A percentile compares a stretch with the other conserved stretches of the same genome.
Evolutionary conservation across 1,284 basidiomycete species (phyloP).

Genomic region (Cryptococcus wingfieldii): DNA sequence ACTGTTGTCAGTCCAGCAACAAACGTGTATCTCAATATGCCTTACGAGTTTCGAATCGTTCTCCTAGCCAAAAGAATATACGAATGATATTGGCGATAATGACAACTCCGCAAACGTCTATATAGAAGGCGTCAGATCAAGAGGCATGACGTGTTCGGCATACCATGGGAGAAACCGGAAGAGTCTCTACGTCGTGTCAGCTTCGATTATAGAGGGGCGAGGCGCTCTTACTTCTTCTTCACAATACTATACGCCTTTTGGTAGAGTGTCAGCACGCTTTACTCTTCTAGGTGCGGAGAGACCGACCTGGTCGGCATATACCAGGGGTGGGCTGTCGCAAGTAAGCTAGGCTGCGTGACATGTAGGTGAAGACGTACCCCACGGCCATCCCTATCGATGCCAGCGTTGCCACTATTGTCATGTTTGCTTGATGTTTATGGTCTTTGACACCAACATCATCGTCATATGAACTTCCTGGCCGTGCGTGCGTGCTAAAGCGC

Average conservation of each 20-base stretch:
- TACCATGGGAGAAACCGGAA: slow-evolving; percentile 47
- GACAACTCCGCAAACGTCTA: slow-evolving; percentile 45
- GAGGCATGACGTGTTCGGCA: neutral
- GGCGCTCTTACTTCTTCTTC: slow-evolving; percentile 43
- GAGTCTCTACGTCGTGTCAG: slow-evolving; percentile 33
- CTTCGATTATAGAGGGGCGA: neutral
- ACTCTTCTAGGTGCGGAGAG: neutral
- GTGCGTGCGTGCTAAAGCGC: too few relatives aligned
- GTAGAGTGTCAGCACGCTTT: slow-evolving; percentile 1
- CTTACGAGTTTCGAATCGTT: slow-evolving; percentile 51
- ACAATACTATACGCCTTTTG: slow-evolving; percentile 51
- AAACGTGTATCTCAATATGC: neutral
- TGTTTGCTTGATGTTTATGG: neutral
- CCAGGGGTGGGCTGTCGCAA: slow-evolving; percentile 47
- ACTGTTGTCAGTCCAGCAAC: neutral
- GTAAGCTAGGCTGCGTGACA: neutral
- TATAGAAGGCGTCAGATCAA: neutral
- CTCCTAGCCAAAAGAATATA: slow-evolving; percentile 53
- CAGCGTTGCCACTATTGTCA: slow-evolving; percentile 34
- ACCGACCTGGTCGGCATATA: slow-evolving; percentile 50
- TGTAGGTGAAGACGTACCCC: slow-evolving; percentile 28
- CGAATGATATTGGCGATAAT: slow-evolving; percentile 50
- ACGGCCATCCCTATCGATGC: slow-evolving; percentile 48
- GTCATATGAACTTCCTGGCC: too few relatives aligned
- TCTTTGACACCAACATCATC: too few relatives aligned